Evolutionary conservation across 2,329 filamentous ascomycete species (phyloP), one percentile per base, ranked within the genome.

Genomic region (Colletotrichum sojae): DNA sequence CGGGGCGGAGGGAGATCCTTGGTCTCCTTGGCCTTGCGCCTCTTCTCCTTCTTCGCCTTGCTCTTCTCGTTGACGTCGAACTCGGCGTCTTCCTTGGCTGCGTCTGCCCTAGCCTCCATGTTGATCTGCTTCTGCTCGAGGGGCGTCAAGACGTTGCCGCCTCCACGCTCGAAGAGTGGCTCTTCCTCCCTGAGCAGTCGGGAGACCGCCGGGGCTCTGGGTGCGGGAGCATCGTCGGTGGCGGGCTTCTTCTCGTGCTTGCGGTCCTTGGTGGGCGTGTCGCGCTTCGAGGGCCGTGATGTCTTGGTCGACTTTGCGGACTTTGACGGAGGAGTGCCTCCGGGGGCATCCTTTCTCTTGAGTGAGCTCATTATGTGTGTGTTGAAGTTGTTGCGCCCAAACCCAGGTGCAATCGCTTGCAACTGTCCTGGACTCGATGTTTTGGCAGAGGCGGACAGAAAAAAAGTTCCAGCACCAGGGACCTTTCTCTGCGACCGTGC

Each of bases 101-200:
- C 96, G 84, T 99, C 96, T 75, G 92, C 91, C 77, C 93, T 96
- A 53, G 96, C 96, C 81, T 98, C 92, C 67, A 97, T 91, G 76
- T 96, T 92, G 71, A 99, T 98, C 81, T 98, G 94, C 83, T 97
- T 98, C 78, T 97, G 93, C 80, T 99, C 96, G 59, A 99, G 85
- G 20, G 96, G 95, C 2, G 96, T 98, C 78, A 99, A 84, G 60
- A 97, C 87, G 77, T 94, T 97, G 61, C 90, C 95, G 51, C 96
- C 97, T 64, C 96, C 96, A 86, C 96, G 90, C 73, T 96, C 95
- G 76, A 99, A 99, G 52, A 95, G 86, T 40, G 91, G 91, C 78
- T 98, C 96, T 73, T 98, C 96, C 73, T 96, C 92, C 78, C 87
- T 90, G 58, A 89, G 77, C 12, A 83, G 77, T 45, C 55, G 31